Conservation (phyloP, 1,284 basidiomycete genomes). For the Lignosus rhinocerotis region DNA sequence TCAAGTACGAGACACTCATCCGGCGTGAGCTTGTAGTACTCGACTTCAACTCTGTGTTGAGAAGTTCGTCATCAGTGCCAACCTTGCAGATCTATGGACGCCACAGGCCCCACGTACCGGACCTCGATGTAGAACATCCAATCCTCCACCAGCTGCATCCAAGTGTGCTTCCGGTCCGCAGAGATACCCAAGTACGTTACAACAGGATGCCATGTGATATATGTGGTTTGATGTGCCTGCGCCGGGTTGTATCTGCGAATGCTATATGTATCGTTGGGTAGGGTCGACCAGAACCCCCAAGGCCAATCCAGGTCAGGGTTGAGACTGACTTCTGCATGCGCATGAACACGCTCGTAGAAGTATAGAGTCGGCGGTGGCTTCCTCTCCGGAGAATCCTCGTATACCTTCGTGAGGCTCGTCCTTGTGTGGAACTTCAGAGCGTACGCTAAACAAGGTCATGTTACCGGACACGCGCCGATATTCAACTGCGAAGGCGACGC, state of each 20-base stretch:
- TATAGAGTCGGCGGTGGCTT: constrained; percentile 6
- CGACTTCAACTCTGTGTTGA: constrained; percentile 7
- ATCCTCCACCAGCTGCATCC: constrained; percentile 9
- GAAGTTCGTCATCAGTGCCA: background rate
- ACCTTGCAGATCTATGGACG: background rate
- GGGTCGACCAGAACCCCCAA: constrained; percentile 16
- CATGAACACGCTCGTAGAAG: constrained; percentile 16
- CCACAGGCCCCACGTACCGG: constrained; percentile 1
- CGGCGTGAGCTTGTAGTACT: constrained; percentile 9
- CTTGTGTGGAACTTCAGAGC: constrained; percentile 8
- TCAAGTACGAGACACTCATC: constrained; percentile 11
- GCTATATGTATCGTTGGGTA: background rate
- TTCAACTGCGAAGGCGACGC: background rate
- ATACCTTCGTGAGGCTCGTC: constrained; percentile 3
- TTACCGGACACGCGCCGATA: background rate
- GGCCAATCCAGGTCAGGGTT: constrained; percentile 12
- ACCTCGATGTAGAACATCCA: constrained; percentile 12
- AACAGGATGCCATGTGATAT: background rate
- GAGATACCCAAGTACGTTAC: constrained; percentile 6
- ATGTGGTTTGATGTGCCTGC: background rate
- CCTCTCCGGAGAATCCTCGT: background rate
- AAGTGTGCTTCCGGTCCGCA: background rate
- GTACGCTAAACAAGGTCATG: background rate
- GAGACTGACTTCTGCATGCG: constrained; percentile 2
- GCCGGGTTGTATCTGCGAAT: background rate